Evolutionary conservation across 805 yeast species (phyloP).

Genomic region (Teunomyces lycoperdinae): DNA sequence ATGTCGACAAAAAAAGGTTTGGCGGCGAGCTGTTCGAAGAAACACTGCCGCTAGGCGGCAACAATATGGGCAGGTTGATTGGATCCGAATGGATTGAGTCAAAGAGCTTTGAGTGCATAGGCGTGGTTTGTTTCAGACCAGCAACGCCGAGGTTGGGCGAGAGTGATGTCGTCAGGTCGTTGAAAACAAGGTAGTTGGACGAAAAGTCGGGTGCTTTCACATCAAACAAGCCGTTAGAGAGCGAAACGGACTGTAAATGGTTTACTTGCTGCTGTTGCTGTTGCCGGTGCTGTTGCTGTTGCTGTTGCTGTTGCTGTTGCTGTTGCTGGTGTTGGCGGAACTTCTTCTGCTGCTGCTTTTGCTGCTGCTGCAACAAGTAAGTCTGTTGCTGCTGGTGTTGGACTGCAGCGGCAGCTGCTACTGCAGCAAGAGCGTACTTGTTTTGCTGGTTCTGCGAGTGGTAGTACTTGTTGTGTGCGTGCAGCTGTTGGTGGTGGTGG

Average conservation of each 20-base stretch:
- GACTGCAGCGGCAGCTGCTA: slow-evolving; percentile 32
- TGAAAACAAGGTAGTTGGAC: slow-evolving; percentile 14
- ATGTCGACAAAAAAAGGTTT: slow-evolving; percentile 16
- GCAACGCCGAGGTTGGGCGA: slow-evolving; percentile 9
- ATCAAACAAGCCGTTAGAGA: not conserved
- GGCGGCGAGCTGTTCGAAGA: slow-evolving; percentile 22
- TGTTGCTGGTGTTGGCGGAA: slow-evolving; percentile 6
- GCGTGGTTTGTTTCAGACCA: slow-evolving; percentile 8
- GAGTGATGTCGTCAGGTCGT: slow-evolving; percentile 17
- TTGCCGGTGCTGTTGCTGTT: slow-evolving; percentile 1
- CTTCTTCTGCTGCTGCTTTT: slow-evolving; percentile 2
- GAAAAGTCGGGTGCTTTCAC: slow-evolving; percentile 12
- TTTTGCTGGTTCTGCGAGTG: slow-evolving; percentile 15
- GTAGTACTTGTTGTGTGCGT: slow-evolving; percentile 10
- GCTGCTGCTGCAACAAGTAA: slow-evolving; percentile 17
- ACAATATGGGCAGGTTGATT: slow-evolving; percentile 18
- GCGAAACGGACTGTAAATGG: not conserved
- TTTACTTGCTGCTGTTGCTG: not conserved
- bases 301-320: slow-evolving; percentile 5
- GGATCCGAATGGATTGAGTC: slow-evolving; percentile 13
- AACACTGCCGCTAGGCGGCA: slow-evolving; percentile 16
- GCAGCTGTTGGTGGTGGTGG: slow-evolving; percentile 1
- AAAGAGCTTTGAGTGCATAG: slow-evolving; percentile 16
- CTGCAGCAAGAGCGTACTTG: slow-evolving; percentile 27
- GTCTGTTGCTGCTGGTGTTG: slow-evolving; percentile 25